Evolutionary conservation across 139 green algal species (phyloP).

Genomic region (Chlamydomonas incerta): DNA sequence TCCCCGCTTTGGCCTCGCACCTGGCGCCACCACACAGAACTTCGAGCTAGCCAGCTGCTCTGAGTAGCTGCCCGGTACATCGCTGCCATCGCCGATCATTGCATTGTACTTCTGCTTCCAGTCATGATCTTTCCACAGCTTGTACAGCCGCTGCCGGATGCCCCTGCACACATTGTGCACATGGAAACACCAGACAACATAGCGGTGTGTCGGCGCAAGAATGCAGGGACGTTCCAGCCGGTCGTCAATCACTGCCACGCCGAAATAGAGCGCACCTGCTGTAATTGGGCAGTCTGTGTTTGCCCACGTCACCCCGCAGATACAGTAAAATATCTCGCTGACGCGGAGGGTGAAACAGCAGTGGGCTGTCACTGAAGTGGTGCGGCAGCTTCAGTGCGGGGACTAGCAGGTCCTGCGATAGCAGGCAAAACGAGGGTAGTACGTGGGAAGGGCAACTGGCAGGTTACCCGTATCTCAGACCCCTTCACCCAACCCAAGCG

Average conservation of each 20-base stretch:
- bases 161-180: background rate
- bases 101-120: slow-evolving; percentile 39
- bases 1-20: too few relatives aligned
- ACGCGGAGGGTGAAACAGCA: slow-evolving; percentile 27
- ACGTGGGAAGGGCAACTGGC: too few relatives aligned
- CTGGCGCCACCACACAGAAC: slow-evolving; percentile 57
- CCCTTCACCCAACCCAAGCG: background rate
- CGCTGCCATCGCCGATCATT: slow-evolving; percentile 26
- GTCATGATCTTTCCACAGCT: slow-evolving; percentile 18
- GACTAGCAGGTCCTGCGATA: slow-evolving; percentile 64
- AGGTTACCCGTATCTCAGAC: too few relatives aligned
- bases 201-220: too few relatives aligned
- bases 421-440: background rate
- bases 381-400: slow-evolving; percentile 59
- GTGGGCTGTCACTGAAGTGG: slow-evolving; percentile 39
- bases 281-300: slow-evolving; percentile 1
- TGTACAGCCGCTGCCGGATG: slow-evolving; percentile 55
- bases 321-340: slow-evolving; percentile 48
- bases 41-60: slow-evolving; percentile 43
- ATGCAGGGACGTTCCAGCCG: too few relatives aligned
- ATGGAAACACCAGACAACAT: too few relatives aligned
- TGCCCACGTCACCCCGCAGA: slow-evolving; percentile 43
- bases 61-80: slow-evolving; percentile 42
- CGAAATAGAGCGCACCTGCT: background rate
- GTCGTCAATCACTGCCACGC: background rate